These are phyloP conservation scores for Panellus pusillus DNA, from an alignment of 768 basidiomycete species.

Conservation along the genomic window DNA sequence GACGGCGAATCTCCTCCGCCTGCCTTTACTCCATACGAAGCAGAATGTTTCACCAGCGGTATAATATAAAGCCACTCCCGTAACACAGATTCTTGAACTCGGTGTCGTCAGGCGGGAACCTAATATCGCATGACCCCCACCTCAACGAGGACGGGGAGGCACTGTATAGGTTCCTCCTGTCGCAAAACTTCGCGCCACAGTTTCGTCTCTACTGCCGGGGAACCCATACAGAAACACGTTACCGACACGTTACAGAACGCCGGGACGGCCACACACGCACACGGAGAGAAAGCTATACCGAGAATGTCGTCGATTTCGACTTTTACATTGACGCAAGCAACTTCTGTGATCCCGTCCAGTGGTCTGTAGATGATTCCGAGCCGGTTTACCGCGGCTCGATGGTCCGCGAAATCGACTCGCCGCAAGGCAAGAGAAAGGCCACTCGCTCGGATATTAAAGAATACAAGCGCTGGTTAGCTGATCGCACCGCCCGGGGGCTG, in stretches of 20 bases:
- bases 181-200: conserved; percentile 45
- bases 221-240: conserved; percentile 53
- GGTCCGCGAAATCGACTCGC: conserved; percentile 53
- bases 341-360: conserved; percentile 44
- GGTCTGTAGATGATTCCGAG: conserved; percentile 61
- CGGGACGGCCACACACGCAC: conserved; percentile 33
- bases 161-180: conserved; percentile 71
- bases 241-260: conserved; percentile 44
- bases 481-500: conserved; percentile 48
- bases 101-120: conserved; percentile 24
- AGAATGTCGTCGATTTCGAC: conserved; percentile 66
- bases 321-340: conserved; percentile 60
- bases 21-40: conserved; percentile 60
- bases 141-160: conserved; percentile 73
- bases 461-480: conserved; percentile 44
- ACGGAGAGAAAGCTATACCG: conserved; percentile 52
- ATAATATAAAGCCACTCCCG: not conserved
- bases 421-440: conserved; percentile 38
- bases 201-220: conserved; percentile 52
- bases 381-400: conserved; percentile 67
- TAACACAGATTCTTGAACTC: too few species aligned
- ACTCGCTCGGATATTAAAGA: conserved; percentile 41
- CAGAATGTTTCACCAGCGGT: conserved; percentile 52
- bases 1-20: conserved; percentile 56
- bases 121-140: conserved; percentile 71